Percentiles rank a stretch among this genome's conserved stretches.
Evolutionary conservation across 768 basidiomycete species (phyloP).

Genomic region (Dentipellis fragilis): DNA sequence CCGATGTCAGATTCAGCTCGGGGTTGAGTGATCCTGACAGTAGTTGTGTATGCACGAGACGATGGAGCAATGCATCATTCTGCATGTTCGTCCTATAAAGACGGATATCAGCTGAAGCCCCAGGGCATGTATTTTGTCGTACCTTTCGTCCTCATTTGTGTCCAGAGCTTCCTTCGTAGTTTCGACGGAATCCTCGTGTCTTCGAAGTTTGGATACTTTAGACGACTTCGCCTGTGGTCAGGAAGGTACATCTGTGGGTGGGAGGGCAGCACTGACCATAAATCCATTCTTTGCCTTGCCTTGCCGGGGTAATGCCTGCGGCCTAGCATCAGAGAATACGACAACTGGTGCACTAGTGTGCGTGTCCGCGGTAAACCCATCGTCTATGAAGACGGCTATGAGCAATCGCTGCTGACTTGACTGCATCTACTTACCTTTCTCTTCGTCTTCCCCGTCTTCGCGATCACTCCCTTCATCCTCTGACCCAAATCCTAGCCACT

Average conservation of each 20-base stretch:
- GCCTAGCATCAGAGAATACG: slow-evolving; percentile 38
- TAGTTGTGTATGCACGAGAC: slow-evolving; percentile 69
- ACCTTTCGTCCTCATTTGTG: slow-evolving; percentile 16
- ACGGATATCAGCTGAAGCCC: neutral
- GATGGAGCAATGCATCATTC: slow-evolving; percentile 73
- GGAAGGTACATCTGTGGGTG: neutral
- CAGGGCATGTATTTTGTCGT: slow-evolving; percentile 16
- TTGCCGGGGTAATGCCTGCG: slow-evolving; percentile 18
- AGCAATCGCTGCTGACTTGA: neutral
- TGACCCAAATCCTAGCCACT: slow-evolving; percentile 6
- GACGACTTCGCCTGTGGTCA: slow-evolving; percentile 48
- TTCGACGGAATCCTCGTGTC: slow-evolving; percentile 18
- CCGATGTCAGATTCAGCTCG: slow-evolving; percentile 51
- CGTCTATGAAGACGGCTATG: slow-evolving; percentile 22
- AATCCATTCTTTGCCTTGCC: slow-evolving; percentile 36
- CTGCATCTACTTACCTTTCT: neutral
- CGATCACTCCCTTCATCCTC: slow-evolving; percentile 21
- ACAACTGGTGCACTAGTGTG: slow-evolving; percentile 30
- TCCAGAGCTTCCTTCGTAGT: neutral
- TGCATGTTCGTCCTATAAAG: slow-evolving; percentile 53
- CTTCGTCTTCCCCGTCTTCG: neutral
- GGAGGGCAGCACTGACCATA: neutral
- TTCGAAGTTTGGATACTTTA: slow-evolving; percentile 54
- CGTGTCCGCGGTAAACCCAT: slow-evolving; percentile 30
- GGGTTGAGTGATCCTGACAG: slow-evolving; percentile 63